Evolutionary conservation across 805 yeast genomes (phyloP).

Genomic region (Lachancea kluyveri): DNA sequence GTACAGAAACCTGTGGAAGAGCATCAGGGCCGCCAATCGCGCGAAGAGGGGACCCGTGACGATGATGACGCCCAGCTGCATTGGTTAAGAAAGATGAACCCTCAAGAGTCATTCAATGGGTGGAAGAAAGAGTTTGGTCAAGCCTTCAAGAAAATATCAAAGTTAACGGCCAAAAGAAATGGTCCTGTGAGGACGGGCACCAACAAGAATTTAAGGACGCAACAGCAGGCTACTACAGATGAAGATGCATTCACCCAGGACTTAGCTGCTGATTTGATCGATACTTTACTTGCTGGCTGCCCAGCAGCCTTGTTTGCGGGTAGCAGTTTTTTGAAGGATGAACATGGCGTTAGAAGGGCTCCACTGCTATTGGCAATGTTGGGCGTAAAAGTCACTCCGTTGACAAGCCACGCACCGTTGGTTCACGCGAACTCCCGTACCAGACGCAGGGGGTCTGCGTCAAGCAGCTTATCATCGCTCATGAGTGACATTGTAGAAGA

Average conservation of each 20-base stretch:
- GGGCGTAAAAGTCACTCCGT: constrained; percentile 50
- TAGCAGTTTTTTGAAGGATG: constrained; percentile 70
- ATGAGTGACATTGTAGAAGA: constrained; percentile 13
- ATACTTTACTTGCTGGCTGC: constrained; percentile 55
- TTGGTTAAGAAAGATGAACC: constrained; percentile 6
- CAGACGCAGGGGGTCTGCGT: background rate
- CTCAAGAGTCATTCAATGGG: constrained; percentile 14
- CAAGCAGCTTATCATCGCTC: background rate
- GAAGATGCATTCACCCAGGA: constrained; percentile 19
- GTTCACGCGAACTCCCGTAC: background rate
- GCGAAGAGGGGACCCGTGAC: constrained; percentile 1
- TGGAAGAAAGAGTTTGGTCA: constrained; percentile 28
- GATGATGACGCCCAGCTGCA: constrained; percentile 4
- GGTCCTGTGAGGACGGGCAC: constrained; percentile 1
- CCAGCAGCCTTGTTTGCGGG: constrained; percentile 75
- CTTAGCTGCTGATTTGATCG: constrained; percentile 39
- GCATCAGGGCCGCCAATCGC: constrained; percentile 1
- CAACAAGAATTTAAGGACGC: constrained; percentile 1
- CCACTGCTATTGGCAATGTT: constrained; percentile 74
- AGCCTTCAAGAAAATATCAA: constrained; percentile 22
- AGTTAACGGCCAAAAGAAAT: constrained; percentile 11
- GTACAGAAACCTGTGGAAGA: background rate
- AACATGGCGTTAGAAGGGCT: constrained; percentile 67
- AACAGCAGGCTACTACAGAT: constrained; percentile 5
- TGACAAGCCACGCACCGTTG: constrained; percentile 37